A percentile compares a stretch with the other conserved stretches of the same genome.
phyloP scores from a whole-genome alignment of 176 grass and related monocot species.

The Cocos nucifera region DNA sequence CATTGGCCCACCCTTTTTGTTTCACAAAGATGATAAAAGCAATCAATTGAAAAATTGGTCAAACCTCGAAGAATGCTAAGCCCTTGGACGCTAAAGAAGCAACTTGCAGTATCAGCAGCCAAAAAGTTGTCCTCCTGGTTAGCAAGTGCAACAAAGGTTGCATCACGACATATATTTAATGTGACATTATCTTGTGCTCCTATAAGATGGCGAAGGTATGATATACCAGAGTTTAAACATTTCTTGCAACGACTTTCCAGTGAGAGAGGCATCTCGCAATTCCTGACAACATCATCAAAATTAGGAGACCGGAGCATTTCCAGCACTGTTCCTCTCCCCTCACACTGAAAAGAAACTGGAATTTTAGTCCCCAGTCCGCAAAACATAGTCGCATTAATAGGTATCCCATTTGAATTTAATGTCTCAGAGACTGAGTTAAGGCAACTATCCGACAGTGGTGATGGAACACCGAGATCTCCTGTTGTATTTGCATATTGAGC shows the following conservation, averaged over 20 bases:
- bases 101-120: constrained; percentile 52
- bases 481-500: constrained; percentile 77
- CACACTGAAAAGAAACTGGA: constrained; percentile 79
- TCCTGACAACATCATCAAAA: constrained; percentile 68
- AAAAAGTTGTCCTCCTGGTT: constrained; percentile 56
- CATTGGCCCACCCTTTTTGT: too few relatives aligned
- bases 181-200: constrained; percentile 72
- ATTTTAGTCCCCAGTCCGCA: constrained; percentile 85
- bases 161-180: constrained; percentile 73
- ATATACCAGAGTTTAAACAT: constrained; percentile 84
- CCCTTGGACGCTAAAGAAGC: constrained; percentile 91
- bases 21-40: background rate
- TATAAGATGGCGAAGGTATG: constrained; percentile 68
- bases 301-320: constrained; percentile 93
- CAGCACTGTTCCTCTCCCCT: constrained; percentile 57
- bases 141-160: constrained; percentile 72
- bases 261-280: constrained; percentile 69
- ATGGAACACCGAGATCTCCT: constrained; percentile 68
- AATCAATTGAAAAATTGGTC: background rate
- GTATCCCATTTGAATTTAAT: constrained; percentile 60
- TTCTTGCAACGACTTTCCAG: constrained; percentile 83
- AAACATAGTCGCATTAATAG: constrained; percentile 33
- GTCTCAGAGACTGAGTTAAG: constrained; percentile 47
- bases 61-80: constrained; percentile 62
- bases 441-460: constrained; percentile 68